phyloP scores from a whole-genome alignment of 208 protist species.

The Wallacemonas sp. region DNA sequence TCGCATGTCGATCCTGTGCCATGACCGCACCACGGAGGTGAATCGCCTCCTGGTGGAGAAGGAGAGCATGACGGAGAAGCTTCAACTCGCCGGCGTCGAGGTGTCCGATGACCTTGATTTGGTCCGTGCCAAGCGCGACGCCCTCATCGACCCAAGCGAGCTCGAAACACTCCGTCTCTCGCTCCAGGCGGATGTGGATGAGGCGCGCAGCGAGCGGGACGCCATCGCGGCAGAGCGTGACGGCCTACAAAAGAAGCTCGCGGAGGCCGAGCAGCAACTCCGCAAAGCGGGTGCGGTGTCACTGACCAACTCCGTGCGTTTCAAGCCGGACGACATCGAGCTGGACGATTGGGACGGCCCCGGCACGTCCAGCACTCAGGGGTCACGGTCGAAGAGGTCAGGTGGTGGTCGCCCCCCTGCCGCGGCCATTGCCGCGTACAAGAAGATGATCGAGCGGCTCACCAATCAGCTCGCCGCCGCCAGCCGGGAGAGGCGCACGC shows the following conservation, averaged over 20 bases:
- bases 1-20: constrained; percentile 47
- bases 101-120: constrained; percentile 30
- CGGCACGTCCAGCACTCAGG: background rate
- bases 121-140: constrained; percentile 37
- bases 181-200: constrained; percentile 80
- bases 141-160: constrained; percentile 58
- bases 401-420: constrained; percentile 7
- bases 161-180: constrained; percentile 70
- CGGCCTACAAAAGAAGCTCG: constrained; percentile 18
- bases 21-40: constrained; percentile 59
- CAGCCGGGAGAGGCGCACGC: constrained; percentile 29
- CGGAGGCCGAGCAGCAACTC: constrained; percentile 12
- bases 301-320: background rate
- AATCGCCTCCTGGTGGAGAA: constrained; percentile 34
- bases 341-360: background rate
- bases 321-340: background rate
- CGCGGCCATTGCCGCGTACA: constrained; percentile 40
- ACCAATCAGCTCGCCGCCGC: constrained; percentile 57
- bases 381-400: background rate
- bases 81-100: constrained; percentile 38
- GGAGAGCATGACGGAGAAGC: constrained; percentile 33
- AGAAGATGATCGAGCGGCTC: constrained; percentile 55
- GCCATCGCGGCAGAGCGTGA: constrained; percentile 37
- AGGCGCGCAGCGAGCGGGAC: constrained; percentile 49
- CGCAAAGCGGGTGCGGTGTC: constrained; percentile 7